Evolutionary conservation across 2,329 filamentous ascomycete species (phyloP).

Genomic region (Keithomyces neogunnii): DNA sequence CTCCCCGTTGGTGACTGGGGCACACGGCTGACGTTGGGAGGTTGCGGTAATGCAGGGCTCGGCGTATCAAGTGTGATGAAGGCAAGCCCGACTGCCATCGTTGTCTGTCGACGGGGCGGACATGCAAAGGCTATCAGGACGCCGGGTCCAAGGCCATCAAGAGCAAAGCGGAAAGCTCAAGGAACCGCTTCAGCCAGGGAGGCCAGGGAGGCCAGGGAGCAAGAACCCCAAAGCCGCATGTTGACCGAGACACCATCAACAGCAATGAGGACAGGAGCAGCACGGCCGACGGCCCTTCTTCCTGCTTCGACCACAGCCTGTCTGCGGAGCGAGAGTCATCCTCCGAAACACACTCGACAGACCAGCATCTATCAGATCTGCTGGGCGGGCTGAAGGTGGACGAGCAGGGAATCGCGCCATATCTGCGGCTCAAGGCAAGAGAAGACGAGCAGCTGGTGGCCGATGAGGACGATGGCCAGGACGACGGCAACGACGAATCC

Average conservation of each 20-base stretch:
- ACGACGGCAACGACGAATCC: neutral
- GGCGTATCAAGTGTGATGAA: conserved; percentile 3
- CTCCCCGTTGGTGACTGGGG: neutral
- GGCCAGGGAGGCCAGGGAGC: neutral
- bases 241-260: neutral
- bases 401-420: conserved; percentile 78
- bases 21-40: neutral
- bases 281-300: neutral
- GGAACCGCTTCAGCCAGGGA: neutral
- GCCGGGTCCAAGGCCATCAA: neutral
- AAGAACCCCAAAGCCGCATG: neutral
- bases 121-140: conserved; percentile 2
- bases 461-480: conserved; percentile 47
- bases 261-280: neutral
- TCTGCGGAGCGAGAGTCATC: conserved; percentile 19
- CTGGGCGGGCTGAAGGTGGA: conserved; percentile 83
- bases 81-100: conserved; percentile 2
- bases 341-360: conserved; percentile 46
- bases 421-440: conserved; percentile 58
- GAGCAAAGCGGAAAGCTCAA: neutral
- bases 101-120: conserved; percentile 1
- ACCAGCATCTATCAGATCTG: conserved; percentile 67
- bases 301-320: neutral
- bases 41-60: neutral
- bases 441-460: conserved; percentile 56